Evolutionary conservation across 2,329 filamentous ascomycete species (phyloP).

Genomic region (Diaporthe australafricana): DNA sequence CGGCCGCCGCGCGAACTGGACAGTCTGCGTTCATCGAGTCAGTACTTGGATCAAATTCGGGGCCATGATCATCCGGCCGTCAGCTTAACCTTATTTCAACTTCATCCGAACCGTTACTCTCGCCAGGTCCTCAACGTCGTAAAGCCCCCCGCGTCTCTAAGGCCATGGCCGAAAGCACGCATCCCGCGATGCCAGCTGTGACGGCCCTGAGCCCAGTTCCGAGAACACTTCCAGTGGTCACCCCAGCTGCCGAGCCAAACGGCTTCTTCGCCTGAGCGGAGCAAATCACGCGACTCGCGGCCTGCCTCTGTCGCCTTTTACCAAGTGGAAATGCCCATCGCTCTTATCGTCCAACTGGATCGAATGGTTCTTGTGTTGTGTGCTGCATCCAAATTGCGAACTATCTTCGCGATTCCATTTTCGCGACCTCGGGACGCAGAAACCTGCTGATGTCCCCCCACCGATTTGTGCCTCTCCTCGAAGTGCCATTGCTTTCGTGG

Average conservation of each 20-base stretch:
- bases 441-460: background rate
- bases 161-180: no score
- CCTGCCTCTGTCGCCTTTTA: background rate
- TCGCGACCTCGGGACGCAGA: background rate
- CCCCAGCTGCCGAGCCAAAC: background rate
- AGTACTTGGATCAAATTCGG: background rate
- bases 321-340: background rate
- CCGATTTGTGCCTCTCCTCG: no score
- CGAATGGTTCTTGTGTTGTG: background rate
- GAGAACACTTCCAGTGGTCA: background rate
- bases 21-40: slow-evolving; percentile 13
- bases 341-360: slow-evolving; percentile 4
- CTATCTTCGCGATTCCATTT: background rate
- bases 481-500: background rate
- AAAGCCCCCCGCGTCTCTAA: no score
- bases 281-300: slow-evolving; percentile 16
- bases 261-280: background rate
- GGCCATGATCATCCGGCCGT: background rate
- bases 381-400: background rate
- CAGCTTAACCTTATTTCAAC: slow-evolving; percentile 24
- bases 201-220: background rate
- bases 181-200: background rate
- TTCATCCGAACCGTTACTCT: background rate
- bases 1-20: no score
- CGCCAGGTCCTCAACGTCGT: background rate